Evolutionary conservation across 2,329 filamentous ascomycete genomes (phyloP).

Genomic region (Xylariaceae sp.): DNA sequence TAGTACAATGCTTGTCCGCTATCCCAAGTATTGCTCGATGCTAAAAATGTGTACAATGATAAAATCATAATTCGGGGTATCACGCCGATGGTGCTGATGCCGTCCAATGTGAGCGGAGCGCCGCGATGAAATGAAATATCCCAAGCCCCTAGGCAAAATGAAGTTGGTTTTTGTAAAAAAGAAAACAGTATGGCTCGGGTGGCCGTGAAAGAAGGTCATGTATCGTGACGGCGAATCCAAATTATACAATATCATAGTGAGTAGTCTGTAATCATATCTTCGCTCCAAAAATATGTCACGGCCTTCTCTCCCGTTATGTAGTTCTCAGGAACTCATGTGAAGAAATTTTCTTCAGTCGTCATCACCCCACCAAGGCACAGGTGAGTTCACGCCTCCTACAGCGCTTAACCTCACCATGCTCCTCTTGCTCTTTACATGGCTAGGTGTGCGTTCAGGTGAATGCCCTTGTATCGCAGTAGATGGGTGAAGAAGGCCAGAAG

Average conservation of each 20-base stretch:
- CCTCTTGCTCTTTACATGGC: constrained; percentile 38
- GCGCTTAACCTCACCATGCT: constrained; percentile 52
- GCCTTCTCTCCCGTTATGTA: too few species aligned
- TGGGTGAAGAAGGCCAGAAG: constrained; percentile 24
- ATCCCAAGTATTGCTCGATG: constrained; percentile 18
- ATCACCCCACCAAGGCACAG: constrained; percentile 49
- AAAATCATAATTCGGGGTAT: constrained; percentile 6
- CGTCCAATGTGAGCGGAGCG: too few species aligned
- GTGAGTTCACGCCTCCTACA: constrained; percentile 42
- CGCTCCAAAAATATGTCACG: too few species aligned
- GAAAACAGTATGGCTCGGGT: not conserved
- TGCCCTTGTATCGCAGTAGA: constrained; percentile 27
- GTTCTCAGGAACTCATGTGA: not conserved
- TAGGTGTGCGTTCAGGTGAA: constrained; percentile 2
- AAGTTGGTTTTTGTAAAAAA: not conserved
- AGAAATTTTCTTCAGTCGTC: constrained; percentile 44
- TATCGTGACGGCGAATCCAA: not conserved
- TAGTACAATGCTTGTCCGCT: constrained; percentile 14
- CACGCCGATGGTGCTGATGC: too few species aligned
- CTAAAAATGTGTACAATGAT: constrained; percentile 13
- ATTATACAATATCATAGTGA: constrained; percentile 17
- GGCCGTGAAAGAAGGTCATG: not conserved
- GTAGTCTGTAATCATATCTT: too few species aligned
- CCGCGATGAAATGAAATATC: not conserved
- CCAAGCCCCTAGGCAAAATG: not conserved